phyloP scores from a whole-genome alignment of 2,329 filamentous ascomycete species.

The Colletotrichum sojae region DNA sequence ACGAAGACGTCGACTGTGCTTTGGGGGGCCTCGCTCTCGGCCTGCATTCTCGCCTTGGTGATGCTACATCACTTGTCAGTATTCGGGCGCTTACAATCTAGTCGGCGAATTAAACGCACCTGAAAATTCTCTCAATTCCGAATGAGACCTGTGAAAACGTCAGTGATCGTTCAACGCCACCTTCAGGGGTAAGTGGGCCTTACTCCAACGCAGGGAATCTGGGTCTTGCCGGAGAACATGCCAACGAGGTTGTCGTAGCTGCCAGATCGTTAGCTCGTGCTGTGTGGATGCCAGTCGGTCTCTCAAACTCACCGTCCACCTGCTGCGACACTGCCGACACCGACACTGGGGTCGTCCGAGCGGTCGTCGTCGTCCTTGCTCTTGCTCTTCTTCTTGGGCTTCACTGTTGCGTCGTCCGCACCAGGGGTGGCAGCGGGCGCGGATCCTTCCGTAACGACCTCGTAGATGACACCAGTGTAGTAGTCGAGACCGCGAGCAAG shows the following conservation, averaged over 20 bases:
- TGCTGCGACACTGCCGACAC: conserved; percentile 86
- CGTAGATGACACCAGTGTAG: conserved; percentile 88
- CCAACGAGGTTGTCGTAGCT: conserved; percentile 94
- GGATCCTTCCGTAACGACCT: conserved; percentile 87
- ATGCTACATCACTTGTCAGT: conserved; percentile 68
- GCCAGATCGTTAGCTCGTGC: conserved; percentile 63
- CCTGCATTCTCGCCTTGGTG: conserved; percentile 81
- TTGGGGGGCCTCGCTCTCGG: conserved; percentile 66
- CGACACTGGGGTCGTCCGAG: conserved; percentile 83
- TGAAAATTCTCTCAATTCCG: conserved; percentile 93
- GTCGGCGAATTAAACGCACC: not conserved
- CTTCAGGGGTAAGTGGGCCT: not conserved
- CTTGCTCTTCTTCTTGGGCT: conserved; percentile 64
- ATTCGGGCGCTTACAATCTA: not conserved
- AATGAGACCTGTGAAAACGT: conserved; percentile 77
- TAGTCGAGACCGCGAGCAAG: conserved; percentile 92
- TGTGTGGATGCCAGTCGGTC: not conserved
- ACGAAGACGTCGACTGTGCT: conserved; percentile 89
- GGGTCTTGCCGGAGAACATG: conserved; percentile 89
- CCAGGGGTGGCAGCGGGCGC: conserved; percentile 64
- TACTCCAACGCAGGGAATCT: conserved; percentile 86
- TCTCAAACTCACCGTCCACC: conserved; percentile 74
- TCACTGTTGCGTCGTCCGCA: conserved; percentile 51
- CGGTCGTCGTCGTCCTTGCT: conserved; percentile 74
- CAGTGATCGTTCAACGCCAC: conserved; percentile 44